phyloP scores from a whole-genome alignment of 306 rosid species.

The Quercus mongolica region DNA sequence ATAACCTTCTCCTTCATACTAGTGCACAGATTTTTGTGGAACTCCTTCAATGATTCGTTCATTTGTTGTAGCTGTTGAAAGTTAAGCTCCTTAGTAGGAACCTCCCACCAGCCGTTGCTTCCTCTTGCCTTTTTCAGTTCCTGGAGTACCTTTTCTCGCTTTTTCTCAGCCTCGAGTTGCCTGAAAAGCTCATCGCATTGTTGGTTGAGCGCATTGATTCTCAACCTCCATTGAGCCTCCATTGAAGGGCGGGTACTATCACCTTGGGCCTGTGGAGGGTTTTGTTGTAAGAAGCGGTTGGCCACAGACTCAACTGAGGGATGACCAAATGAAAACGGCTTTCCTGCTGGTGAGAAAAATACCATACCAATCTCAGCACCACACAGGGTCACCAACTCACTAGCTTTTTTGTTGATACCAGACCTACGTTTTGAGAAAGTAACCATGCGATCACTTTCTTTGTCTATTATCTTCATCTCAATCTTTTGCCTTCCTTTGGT shows the following conservation, averaged over 20 bases:
- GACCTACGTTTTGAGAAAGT: constrained; percentile 31
- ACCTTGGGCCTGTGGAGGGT: background rate
- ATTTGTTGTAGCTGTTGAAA: constrained; percentile 6
- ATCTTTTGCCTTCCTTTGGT: constrained; percentile 38
- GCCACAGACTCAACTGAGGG: constrained; percentile 25
- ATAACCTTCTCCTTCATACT: constrained; percentile 6
- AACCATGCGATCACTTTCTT: constrained; percentile 26
- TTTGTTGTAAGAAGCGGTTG: background rate
- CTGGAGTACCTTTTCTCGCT: constrained; percentile 2
- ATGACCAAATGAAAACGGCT: constrained; percentile 30
- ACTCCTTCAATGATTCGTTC: background rate
- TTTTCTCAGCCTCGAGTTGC: constrained; percentile 15
- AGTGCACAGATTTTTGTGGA: background rate
- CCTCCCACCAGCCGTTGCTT: constrained; percentile 34
- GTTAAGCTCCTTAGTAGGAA: constrained; percentile 12
- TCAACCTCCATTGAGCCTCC: constrained; percentile 14
- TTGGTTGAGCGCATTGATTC: constrained; percentile 17
- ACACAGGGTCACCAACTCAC: constrained; percentile 25
- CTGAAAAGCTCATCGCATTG: constrained; percentile 10
- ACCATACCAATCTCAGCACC: constrained; percentile 36
- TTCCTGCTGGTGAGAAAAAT: constrained; percentile 34
- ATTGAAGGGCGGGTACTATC: constrained; percentile 1
- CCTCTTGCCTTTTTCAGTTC: background rate
- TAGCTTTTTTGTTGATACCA: constrained; percentile 33
- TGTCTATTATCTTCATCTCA: constrained; percentile 35